phyloP scores from a whole-genome alignment of 169 alveolate genomes.

The Cryptosporidium sp. region DNA sequence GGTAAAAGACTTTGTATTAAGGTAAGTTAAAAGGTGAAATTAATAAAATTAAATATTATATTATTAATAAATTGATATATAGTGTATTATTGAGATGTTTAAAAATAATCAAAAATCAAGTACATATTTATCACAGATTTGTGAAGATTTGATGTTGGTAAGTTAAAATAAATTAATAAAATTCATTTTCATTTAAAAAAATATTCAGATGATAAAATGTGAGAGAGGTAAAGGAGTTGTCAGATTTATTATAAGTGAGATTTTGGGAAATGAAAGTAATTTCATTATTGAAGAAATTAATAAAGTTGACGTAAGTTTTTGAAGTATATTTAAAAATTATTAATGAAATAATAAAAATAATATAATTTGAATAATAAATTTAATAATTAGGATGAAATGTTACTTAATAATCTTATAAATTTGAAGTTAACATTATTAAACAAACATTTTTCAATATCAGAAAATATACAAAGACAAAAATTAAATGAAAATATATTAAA shows the following conservation, averaged over 20 bases:
- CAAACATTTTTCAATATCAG: slow-evolving; percentile 58
- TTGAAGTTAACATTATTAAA: slow-evolving; percentile 27
- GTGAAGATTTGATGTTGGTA: slow-evolving; percentile 55
- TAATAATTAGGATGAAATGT: slow-evolving; percentile 24
- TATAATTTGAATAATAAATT: background rate
- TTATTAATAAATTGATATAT: background rate
- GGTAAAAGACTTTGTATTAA: slow-evolving; percentile 41
- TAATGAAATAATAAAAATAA: background rate
- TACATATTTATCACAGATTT: slow-evolving; percentile 25
- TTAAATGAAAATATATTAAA: background rate
- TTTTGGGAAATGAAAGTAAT: slow-evolving; percentile 3
- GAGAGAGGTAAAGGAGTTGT: slow-evolving; percentile 32
- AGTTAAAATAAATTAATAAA: background rate
- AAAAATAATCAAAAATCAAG: slow-evolving; percentile 9
- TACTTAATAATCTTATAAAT: slow-evolving; percentile 11
- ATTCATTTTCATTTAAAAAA: background rate
- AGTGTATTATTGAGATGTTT: slow-evolving; percentile 38
- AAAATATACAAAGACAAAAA: slow-evolving; percentile 16
- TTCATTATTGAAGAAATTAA: slow-evolving; percentile 34
- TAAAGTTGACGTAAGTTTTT: slow-evolving; percentile 18
- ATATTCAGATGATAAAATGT: slow-evolving; percentile 20
- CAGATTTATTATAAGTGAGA: slow-evolving; percentile 4
- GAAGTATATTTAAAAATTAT: background rate
- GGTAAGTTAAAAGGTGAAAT: slow-evolving; percentile 1
- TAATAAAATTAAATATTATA: background rate